phyloP scores from a whole-genome alignment of 345 rosid species.

The Populus davidiana region DNA sequence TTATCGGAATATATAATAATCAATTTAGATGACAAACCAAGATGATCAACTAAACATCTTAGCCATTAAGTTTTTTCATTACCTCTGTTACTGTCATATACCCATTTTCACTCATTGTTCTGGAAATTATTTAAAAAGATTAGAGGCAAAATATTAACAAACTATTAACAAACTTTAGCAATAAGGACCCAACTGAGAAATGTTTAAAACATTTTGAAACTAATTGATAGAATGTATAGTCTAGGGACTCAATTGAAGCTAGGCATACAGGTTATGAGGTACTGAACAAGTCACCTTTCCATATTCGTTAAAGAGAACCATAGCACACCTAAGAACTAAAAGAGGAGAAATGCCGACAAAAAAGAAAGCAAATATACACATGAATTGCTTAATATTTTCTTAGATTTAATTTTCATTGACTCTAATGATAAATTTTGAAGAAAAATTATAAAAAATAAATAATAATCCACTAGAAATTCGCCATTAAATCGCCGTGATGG shows the following conservation, averaged over 20 bases:
- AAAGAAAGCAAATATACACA: background rate
- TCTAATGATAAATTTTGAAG: background rate
- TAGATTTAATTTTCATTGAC: too few species aligned
- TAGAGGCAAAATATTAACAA: too few species aligned
- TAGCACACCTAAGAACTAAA: too few species aligned
- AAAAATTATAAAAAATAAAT: too few species aligned
- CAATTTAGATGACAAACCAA: too few species aligned
- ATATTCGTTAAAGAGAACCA: background rate
- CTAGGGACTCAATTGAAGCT: background rate
- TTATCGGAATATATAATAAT: accelerated
- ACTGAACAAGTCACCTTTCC: background rate
- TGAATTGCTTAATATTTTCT: background rate
- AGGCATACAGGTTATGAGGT: background rate
- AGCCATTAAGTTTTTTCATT: too few species aligned
- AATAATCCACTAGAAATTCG: background rate
- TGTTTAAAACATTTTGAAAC: background rate
- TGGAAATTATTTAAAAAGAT: too few species aligned
- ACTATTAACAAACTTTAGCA: too few species aligned
- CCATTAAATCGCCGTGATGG: background rate
- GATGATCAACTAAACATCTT: too few species aligned
- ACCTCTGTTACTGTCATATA: too few species aligned
- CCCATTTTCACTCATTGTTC: too few species aligned
- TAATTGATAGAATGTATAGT: background rate
- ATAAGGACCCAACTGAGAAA: background rate
- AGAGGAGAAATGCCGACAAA: too few species aligned